Evolutionary conservation across 441 rosid genomes (phyloP), one percentile per base, ranked within the genome.

Genomic region (Arabidopsis lyrata): DNA sequence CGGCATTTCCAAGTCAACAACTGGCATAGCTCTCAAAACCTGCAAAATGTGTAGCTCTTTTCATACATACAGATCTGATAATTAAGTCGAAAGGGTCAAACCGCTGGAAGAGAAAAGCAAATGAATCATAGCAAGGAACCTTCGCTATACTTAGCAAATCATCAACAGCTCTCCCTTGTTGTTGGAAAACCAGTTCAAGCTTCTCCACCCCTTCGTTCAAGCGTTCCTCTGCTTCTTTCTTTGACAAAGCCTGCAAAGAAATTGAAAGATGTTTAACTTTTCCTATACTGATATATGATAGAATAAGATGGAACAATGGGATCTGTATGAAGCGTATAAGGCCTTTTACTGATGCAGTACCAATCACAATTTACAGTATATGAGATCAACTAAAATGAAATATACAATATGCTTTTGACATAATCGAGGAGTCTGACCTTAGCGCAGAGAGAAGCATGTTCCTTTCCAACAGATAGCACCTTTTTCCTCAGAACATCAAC

Each of bases 1-100:
- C 3, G 99, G 99, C 77, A 84, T 88, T 85, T 95, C 87, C 71
- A 95, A 81, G 81, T 95, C 90, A 83, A 95, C 89, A 18, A 92
- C 96, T 58, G 99, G 99, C 96, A 92, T 92, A 63, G 95, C 96
- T 62, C 97, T 83, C 86, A 95, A 81, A 63, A 91, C 88, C 99
- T 95, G 82, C 79, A 77, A 86, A 54, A 42, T 27, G 16, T 12
- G 27, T 13, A 55, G 68, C 48, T 31, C 57, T 62, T 31, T 44
- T 73, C 36, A 56, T 12, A 76, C 31, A 41, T 15, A 45, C 1
- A 47, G 24, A 39, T 56, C 64, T 72, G 35, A 56, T 48, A 10
- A 50, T 22, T 15, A 42, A 63, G 41, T 16, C 63, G 41, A 38
- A 68, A 64, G 18, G 24, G 18, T 20, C 31, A 34, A 61, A 32